Evolutionary conservation across 768 basidiomycete genomes (phyloP).

Genomic region (Termitomyces sp.): DNA sequence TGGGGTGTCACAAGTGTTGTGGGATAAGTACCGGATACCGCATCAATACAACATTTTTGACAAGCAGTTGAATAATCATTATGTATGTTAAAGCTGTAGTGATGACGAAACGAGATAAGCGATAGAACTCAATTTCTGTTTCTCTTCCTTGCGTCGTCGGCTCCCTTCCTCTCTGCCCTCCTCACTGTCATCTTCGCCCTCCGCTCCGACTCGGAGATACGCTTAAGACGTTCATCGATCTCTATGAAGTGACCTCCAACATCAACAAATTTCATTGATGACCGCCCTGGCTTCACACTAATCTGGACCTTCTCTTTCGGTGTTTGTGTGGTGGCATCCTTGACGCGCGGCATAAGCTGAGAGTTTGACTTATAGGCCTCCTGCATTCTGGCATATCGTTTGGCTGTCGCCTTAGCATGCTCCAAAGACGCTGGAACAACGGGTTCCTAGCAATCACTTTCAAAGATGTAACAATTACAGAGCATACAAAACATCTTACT

Average conservation of each 20-base stretch:
- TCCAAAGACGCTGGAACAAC: slow-evolving; percentile 55
- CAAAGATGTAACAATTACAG: background rate
- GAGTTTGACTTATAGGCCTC: slow-evolving; percentile 34
- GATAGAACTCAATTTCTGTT: background rate
- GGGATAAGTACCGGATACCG: too few species aligned
- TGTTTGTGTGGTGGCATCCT: slow-evolving; percentile 32
- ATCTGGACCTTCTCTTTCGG: slow-evolving; percentile 31
- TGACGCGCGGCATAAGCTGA: slow-evolving; percentile 32
- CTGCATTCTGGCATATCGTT: slow-evolving; percentile 25
- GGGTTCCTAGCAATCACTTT: slow-evolving; percentile 43
- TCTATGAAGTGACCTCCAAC: slow-evolving; percentile 70
- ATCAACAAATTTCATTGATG: slow-evolving; percentile 64
- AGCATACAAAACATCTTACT: slow-evolving; percentile 32
- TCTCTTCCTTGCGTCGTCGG: too few species aligned
- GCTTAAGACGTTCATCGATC: slow-evolving; percentile 42
- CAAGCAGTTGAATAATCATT: background rate
- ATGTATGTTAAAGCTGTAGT: background rate
- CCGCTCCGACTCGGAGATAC: slow-evolving; percentile 46
- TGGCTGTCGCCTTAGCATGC: slow-evolving; percentile 36
- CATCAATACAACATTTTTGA: background rate
- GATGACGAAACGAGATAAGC: background rate
- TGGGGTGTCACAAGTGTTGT: background rate
- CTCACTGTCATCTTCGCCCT: slow-evolving; percentile 28
- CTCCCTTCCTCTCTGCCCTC: slow-evolving; percentile 21
- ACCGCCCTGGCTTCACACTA: slow-evolving; percentile 39